phyloP scores from a whole-genome alignment of 176 grass and related monocot genomes.

The Chrysopogon serrulatus region DNA sequence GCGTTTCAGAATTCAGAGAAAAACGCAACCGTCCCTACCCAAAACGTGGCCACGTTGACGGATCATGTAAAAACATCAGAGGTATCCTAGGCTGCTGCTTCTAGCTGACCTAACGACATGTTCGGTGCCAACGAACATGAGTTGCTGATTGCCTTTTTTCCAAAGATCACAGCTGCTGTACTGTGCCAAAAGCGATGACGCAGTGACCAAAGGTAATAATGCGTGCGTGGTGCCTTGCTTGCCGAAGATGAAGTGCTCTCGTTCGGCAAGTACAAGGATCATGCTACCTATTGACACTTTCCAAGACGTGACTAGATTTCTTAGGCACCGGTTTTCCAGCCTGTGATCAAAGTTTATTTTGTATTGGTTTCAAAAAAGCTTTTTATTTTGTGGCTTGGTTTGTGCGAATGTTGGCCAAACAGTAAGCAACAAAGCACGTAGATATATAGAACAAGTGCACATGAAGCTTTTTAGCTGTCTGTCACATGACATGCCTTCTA shows the following conservation, averaged over 20 bases:
- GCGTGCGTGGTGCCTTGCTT: not conserved
- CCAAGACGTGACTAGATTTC: not conserved
- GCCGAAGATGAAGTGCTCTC: not conserved
- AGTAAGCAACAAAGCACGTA: constrained; percentile 13
- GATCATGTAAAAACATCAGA: not conserved
- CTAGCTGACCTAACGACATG: not conserved
- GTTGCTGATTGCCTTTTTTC: not conserved
- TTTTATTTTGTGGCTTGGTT: not conserved
- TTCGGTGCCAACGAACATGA: not conserved
- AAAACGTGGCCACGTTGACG: not conserved
- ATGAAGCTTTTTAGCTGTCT: constrained; percentile 16
- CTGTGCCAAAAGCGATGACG: not conserved
- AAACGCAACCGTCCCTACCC: not conserved
- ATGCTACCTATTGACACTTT: not conserved
- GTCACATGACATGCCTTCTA: constrained; percentile 23
- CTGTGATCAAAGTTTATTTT: not conserved
- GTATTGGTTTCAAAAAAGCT: too few species aligned
- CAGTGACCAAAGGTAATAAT: not conserved
- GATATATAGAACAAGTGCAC: constrained; percentile 11
- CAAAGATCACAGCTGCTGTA: not conserved
- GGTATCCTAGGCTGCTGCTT: not conserved
- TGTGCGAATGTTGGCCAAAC: constrained; percentile 6
- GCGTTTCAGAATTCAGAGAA: not conserved
- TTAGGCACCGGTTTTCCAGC: not conserved
- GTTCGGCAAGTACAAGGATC: constrained; percentile 6